Base-by-base conservation (phyloP, 1,284 basidiomycete genomes). In the Ustilago trichophora region DNA sequence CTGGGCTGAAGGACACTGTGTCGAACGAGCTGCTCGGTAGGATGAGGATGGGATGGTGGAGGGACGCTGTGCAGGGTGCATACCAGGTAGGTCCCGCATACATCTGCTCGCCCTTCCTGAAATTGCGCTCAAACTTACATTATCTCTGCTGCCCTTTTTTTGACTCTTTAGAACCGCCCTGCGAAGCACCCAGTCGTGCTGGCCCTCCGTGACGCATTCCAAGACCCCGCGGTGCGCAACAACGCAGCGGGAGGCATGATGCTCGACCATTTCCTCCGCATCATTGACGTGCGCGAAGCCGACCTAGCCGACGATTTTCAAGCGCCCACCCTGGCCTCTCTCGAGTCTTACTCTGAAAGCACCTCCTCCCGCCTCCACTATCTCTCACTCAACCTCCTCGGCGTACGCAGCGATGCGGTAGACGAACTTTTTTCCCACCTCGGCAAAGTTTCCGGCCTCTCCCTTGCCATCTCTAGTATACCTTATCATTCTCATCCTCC, bases 391-490 rank as follows among this genome's bases (percentile, higher is more conserved):
- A 75, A 75, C 53, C 62, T 78, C 18, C 45, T 77, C 34, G 73
- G 71, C 25, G 51, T 78, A 11, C 54, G 63, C 9, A 45, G 41
- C 35, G 55, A 64, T 18, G 43, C 49, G 0, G 27, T 68, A 2
- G 80, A 81, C 63, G 72, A 79, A 40, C 59, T 78, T 29, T 77
- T 77, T 33, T 79, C 77, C 7, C 80, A 81, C 51, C 62, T 81
- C 18, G 80, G 80, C 36, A 81, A 81, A 50, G 80, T 78, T 6
- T 60, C 68, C 9, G 80, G 80, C 6, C 57, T 81, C 13, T 38
- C 58, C 24, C 59, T 64, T 5, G 54, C 75, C 10, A 67, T 80
- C 27, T 60, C 66, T 11, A 57, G 68, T 26, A 45, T 80, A 10
- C 77, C 78, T 0, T 76, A 70, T 47, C 75, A 79, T 41, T 72